Evolutionary conservation across 148 eudicot genomes (phyloP).

Genomic region (Vaccinium vitisidaea): DNA sequence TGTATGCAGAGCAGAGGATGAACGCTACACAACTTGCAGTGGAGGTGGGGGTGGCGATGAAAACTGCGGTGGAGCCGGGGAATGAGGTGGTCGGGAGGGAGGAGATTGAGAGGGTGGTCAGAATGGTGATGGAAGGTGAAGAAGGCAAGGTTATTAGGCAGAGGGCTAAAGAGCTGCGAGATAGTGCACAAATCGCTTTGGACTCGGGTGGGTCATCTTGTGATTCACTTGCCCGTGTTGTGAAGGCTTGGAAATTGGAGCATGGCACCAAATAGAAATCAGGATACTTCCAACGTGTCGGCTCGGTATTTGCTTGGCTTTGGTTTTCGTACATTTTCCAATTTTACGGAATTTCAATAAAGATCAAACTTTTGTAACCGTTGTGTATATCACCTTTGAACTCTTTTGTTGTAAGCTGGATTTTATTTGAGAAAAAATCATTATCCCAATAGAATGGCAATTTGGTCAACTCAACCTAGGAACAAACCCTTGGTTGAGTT

Average conservation of each 20-base stretch:
- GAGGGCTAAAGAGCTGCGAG: constrained; percentile 21
- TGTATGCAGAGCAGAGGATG: constrained; percentile 34
- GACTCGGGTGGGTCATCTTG: constrained; percentile 17
- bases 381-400: no score
- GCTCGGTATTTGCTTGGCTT: no score
- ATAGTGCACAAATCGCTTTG: constrained; percentile 13
- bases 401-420: no score
- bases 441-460: no score
- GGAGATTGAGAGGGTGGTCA: constrained; percentile 24
- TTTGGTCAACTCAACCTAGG: no score
- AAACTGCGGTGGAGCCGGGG: not conserved
- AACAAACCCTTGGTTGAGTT: no score
- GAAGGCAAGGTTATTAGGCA: constrained; percentile 19
- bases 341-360: no score
- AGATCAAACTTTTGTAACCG: no score
- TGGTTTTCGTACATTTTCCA: no score
- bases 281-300: not conserved
- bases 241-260: not conserved
- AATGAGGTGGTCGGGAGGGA: constrained; percentile 11
- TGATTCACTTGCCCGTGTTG: constrained; percentile 6
- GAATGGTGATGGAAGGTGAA: constrained; percentile 27
- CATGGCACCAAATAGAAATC: not conserved
- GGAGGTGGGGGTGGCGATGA: constrained; percentile 21
- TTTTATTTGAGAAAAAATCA: no score
- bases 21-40: constrained; percentile 18